These are phyloP conservation scores for Fusarium nematophilum DNA, from an alignment of 2,329 filamentous ascomycete species.

Conservation along the genomic window DNA sequence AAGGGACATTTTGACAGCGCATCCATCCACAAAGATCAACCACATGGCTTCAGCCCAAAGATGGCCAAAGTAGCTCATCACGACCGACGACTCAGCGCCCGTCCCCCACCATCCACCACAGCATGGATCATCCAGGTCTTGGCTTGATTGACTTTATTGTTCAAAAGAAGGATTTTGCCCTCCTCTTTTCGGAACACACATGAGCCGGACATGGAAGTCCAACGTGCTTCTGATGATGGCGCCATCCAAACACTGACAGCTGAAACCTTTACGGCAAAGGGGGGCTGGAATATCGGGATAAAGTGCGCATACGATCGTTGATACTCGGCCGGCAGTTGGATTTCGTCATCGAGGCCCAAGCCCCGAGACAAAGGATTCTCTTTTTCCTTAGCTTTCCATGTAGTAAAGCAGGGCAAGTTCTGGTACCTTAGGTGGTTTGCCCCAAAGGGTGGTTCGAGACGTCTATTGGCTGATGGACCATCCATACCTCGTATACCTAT, in stretches of 20 bases:
- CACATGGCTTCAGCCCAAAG: conserved; percentile 2
- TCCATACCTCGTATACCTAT: background rate
- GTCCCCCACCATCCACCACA: too few species aligned
- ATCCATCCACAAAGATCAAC: background rate
- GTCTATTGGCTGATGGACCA: background rate
- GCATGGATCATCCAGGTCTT: conserved; percentile 22
- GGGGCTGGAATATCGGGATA: too few species aligned
- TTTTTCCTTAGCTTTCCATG: too few species aligned
- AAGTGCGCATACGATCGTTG: too few species aligned
- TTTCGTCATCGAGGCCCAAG: background rate
- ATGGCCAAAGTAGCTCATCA: conserved; percentile 8
- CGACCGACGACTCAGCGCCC: conserved; percentile 20
- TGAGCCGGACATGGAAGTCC: background rate
- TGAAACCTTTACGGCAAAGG: conserved; percentile 4
- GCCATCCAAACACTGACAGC: conserved; percentile 16
- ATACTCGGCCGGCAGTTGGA: background rate
- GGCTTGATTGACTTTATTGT: background rate
- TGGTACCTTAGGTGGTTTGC: too few species aligned
- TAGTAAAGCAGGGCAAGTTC: background rate
- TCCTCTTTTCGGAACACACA: conserved; percentile 7
- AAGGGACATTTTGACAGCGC: background rate
- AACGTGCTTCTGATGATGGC: background rate
- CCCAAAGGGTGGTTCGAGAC: background rate
- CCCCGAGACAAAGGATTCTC: too few species aligned
- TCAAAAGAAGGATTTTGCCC: background rate